phyloP scores from a whole-genome alignment of 164 flowering plant genomes.

The Umbellularia californica region DNA sequence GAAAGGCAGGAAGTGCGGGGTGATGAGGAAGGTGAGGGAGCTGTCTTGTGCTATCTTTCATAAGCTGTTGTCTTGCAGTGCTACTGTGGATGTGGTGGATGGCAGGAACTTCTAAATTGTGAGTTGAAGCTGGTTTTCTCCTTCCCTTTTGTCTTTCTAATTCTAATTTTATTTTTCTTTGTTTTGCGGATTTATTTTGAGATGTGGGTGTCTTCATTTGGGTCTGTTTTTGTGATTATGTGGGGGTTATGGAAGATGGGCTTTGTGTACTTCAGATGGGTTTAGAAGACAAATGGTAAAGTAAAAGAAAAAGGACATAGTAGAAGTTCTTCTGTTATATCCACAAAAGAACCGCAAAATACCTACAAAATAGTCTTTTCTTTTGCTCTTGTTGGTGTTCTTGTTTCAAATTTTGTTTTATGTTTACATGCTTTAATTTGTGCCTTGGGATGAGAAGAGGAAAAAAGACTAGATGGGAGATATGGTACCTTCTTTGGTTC shows the following conservation, averaged over 20 bases:
- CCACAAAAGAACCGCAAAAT: too few species aligned
- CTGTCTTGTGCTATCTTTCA: conserved; percentile 42
- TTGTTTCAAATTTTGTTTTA: too few species aligned
- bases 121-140: conserved; percentile 1
- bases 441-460: too few species aligned
- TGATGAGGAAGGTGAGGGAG: conserved; percentile 36
- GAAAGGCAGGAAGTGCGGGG: conserved; percentile 17
- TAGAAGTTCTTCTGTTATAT: too few species aligned
- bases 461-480: too few species aligned
- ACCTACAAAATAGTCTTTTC: too few species aligned
- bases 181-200: background rate
- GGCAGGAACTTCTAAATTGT: background rate
- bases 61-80: conserved; percentile 43
- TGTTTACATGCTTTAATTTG: too few species aligned
- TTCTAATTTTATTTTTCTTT: background rate
- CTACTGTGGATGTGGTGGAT: conserved; percentile 57
- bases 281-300: too few species aligned
- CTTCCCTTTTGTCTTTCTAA: background rate
- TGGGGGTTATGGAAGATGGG: background rate
- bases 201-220: background rate
- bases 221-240: background rate
- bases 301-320: too few species aligned
- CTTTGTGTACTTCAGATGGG: background rate
- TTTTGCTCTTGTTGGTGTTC: too few species aligned
- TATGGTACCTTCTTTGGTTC: too few species aligned